A percentile compares a stretch with the other conserved stretches of the same genome.
These are phyloP conservation scores for Citrus medica DNA, from an alignment of 345 rosid species.

Conservation along the genomic window DNA sequence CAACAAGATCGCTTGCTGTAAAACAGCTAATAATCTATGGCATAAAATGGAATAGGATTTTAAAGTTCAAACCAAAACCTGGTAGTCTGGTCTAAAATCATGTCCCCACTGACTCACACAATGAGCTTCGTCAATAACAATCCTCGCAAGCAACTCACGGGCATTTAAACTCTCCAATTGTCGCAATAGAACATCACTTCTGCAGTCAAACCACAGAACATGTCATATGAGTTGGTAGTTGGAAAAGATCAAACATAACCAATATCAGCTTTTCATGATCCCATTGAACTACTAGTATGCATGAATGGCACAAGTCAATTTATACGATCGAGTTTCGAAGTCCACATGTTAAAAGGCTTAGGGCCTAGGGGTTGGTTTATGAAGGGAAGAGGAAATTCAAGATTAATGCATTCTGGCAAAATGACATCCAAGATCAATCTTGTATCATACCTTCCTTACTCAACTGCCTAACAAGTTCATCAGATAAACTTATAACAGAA, in stretches of 20 bases:
- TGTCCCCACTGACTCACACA: conserved; percentile 99
- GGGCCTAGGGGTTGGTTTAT: not conserved
- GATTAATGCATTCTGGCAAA: not conserved
- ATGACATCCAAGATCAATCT: not conserved
- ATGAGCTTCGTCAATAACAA: conserved; percentile 99
- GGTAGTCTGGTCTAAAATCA: conserved; percentile 99
- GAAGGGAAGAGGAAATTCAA: not conserved
- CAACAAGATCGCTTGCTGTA: conserved; percentile 16
- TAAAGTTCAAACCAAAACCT: conserved; percentile 46
- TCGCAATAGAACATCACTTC: conserved; percentile 91
- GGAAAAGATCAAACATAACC: conserved; percentile 1
- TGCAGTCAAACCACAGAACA: conserved; percentile 34
- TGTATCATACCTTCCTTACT: not conserved
- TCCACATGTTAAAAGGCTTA: not conserved
- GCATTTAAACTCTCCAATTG: conserved; percentile 73
- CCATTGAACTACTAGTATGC: not conserved
- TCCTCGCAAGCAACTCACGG: conserved; percentile 82
- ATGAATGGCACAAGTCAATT: not conserved
- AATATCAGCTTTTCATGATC: not conserved
- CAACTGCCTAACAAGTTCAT: not conserved
- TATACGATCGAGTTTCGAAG: not conserved
- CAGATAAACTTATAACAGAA: not conserved
- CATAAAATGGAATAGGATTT: conserved; percentile 10
- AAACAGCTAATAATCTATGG: conserved; percentile 8
- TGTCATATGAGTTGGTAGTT: conserved; percentile 13